Percentiles rank a stretch among this genome's conserved stretches.
These are phyloP conservation scores for Diaporthe vexans DNA, from an alignment of 2,329 filamentous ascomycete genomes.

Conservation along the genomic window DNA sequence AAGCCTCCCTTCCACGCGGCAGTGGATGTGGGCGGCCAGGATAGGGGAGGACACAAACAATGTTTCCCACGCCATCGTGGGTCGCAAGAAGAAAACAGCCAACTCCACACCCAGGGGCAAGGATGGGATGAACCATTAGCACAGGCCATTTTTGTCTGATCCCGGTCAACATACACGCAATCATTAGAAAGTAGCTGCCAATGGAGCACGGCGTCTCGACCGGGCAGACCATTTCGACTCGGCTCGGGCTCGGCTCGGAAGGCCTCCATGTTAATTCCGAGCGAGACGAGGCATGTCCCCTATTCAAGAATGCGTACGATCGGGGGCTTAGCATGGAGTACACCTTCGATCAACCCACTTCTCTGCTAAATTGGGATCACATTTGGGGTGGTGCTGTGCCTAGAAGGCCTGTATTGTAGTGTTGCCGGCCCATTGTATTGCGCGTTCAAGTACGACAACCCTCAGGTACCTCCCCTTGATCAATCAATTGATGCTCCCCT, in stretches of 20 bases:
- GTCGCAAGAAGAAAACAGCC: neutral
- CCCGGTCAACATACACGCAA: constrained; percentile 13
- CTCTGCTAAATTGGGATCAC: constrained; percentile 12
- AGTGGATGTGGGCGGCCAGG: constrained; percentile 13
- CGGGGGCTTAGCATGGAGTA: constrained; percentile 1
- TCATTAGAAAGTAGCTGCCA: neutral
- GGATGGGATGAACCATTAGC: constrained; percentile 12
- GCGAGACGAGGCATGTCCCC: neutral
- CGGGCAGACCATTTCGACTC: constrained; percentile 4
- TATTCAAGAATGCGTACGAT: neutral
- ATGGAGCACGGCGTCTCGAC: neutral
- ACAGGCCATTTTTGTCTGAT: neutral
- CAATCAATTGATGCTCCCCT: too few species aligned
- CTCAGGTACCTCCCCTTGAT: neutral
- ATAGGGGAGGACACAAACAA: constrained; percentile 12
- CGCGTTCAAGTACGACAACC: constrained; percentile 20
- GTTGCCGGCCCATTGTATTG: neutral
- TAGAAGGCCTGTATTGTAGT: neutral
- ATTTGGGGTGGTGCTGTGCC: neutral
- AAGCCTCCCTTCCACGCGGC: constrained; percentile 10
- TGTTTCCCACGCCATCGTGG: constrained; percentile 5
- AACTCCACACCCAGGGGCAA: constrained; percentile 4
- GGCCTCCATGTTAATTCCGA: constrained; percentile 13
- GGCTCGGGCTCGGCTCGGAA: constrained; percentile 26
- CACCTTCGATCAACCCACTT: constrained; percentile 6